Evolutionary conservation across 768 basidiomycete species (phyloP).

Genomic region (Glaciozyma martinii): DNA sequence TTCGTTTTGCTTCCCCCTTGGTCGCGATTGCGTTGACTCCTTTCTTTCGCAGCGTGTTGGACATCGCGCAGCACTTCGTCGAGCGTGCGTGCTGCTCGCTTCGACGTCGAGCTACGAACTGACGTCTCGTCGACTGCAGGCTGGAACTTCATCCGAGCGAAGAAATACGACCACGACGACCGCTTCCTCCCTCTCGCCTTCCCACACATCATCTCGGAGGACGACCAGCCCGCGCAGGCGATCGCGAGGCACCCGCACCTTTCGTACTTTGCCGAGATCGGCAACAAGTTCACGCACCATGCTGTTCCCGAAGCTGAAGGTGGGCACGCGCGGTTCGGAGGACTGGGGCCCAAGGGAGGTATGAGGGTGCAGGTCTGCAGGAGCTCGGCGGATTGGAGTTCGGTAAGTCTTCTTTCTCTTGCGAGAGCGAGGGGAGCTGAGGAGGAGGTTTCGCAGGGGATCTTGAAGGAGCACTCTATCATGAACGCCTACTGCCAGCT

Average conservation of each 20-base stretch:
- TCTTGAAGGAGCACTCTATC: conserved; percentile 78
- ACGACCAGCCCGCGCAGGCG: conserved; percentile 53
- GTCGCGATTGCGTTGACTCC: no score
- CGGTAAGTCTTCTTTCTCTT: not conserved
- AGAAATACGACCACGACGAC: conserved; percentile 38
- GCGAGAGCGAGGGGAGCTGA: no score
- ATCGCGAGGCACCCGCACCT: conserved; percentile 65
- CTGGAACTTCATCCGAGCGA: conserved; percentile 60
- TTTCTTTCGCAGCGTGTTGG: conserved; percentile 50
- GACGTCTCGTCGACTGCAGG: not conserved
- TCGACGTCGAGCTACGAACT: not conserved
- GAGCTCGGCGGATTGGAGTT: conserved; percentile 82
- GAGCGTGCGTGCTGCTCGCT: conserved; percentile 56
- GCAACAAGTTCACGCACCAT: conserved; percentile 46
- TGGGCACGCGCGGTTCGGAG: not conserved
- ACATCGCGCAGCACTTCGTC: conserved; percentile 84
- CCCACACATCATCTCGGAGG: conserved; percentile 54
- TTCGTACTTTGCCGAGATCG: conserved; percentile 52
- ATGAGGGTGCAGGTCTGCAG: conserved; percentile 62
- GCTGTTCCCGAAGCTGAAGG: not conserved
- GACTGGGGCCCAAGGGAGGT: conserved; percentile 12
- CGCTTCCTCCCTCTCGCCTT: conserved; percentile 63
- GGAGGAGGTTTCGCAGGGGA: conserved; percentile 47
- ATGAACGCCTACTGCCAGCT: conserved; percentile 60
- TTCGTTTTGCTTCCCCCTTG: no score